Evolutionary conservation across 176 grass and related monocot species (phyloP).

Genomic region (Sorghum bicolor): DNA sequence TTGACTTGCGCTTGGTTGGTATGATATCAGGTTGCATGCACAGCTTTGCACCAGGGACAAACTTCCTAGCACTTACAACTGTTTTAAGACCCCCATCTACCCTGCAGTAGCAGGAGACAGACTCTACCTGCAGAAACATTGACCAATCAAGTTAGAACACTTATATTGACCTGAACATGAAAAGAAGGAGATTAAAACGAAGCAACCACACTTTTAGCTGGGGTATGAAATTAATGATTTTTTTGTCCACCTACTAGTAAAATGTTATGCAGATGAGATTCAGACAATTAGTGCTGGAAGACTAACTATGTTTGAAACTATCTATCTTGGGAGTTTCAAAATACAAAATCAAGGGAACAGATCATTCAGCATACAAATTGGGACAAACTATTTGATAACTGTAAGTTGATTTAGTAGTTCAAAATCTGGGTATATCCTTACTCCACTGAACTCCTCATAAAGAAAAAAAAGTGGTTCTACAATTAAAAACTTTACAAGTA

Average conservation of each 20-base stretch:
- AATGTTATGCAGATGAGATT: background rate
- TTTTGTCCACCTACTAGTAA: conserved; percentile 18
- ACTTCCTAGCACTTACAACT: conserved; percentile 65
- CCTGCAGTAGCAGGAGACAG: conserved; percentile 60
- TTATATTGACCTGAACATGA: background rate
- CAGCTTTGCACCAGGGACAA: conserved; percentile 54
- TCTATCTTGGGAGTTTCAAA: background rate
- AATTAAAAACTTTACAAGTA: background rate
- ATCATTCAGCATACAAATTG: background rate
- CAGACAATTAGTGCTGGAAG: background rate
- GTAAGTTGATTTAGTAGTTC: conserved; percentile 4
- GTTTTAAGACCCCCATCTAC: conserved; percentile 71
- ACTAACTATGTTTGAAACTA: background rate
- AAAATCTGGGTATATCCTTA: background rate
- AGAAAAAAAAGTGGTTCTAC: background rate
- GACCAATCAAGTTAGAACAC: conserved; percentile 10
- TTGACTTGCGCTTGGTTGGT: conserved; percentile 53
- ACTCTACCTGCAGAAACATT: conserved; percentile 57
- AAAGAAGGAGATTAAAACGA: conserved; percentile 17
- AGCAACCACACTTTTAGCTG: background rate
- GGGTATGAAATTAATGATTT: conserved; percentile 7
- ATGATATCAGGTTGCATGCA: conserved; percentile 75
- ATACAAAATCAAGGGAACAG: background rate
- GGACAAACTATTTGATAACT: background rate
- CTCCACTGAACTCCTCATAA: background rate